These are phyloP conservation scores for Puccinia triticina DNA, from an alignment of 1,284 basidiomycete genomes.

Conservation along the genomic window DNA sequence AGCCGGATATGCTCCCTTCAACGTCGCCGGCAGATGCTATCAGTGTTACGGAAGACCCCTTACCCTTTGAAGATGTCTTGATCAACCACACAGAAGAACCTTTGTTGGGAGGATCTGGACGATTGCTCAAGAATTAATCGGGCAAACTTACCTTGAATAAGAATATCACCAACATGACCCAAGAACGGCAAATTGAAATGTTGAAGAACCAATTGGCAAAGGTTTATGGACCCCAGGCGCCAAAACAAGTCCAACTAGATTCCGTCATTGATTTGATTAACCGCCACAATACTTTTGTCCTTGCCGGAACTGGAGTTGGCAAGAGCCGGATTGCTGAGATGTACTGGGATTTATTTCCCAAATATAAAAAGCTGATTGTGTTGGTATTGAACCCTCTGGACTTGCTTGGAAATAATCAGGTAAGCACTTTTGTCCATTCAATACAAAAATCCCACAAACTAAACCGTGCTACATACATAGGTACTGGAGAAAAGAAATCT, in stretches of 20 bases:
- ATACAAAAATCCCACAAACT: not conserved
- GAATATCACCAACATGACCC: not conserved
- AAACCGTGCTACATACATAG: not conserved
- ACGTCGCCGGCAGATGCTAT: no score
- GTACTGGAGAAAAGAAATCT: not conserved
- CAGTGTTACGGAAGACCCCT: no score
- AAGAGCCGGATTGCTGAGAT: no score
- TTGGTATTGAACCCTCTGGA: no score
- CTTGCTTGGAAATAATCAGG: slow-evolving; percentile 11
- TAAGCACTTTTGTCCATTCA: not conserved
- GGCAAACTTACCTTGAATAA: not conserved
- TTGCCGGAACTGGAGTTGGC: no score
- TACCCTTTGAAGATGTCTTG: not conserved
- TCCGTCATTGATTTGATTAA: not conserved
- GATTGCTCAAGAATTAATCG: no score
- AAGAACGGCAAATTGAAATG: not conserved
- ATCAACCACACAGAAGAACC: not conserved
- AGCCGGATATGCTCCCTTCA: no score
- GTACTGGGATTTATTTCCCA: no score
- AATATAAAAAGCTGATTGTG: no score
- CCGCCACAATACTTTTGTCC: no score
- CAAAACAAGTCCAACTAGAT: not conserved
- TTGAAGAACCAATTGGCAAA: not conserved
- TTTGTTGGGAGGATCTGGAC: not conserved
- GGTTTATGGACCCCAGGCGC: not conserved